Base-by-base conservation (phyloP, 345 rosid genomes). In the Brassica napus region DNA sequence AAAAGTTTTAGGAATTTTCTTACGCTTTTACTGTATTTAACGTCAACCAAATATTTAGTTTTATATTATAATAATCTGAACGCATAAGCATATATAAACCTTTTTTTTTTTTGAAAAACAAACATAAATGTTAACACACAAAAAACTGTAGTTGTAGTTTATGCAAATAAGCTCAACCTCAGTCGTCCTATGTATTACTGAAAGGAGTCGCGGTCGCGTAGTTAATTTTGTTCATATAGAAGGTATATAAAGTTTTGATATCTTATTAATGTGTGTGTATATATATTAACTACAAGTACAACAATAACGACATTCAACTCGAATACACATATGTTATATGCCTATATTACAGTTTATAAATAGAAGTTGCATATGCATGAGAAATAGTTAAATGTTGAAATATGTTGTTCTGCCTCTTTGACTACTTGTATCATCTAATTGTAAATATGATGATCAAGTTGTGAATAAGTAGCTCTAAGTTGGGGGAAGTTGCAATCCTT, bases 401-500 rank as follows among this genome's bases (percentile, higher is more conserved):
- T 28, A n/a, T 47, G 47, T 62, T 61, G 65, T 28, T 61, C 0
- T 61, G 30, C 18, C 14, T 26, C 82, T 67, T 39, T 59, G 67
- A 59, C 52, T 59, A 72, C 69, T 16, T 60, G 58, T 3, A 18
- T 26, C 78, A 79, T 34, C 44, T 32, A 60, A 44, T 3, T 61
- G 63, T 30, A 16, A 28, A 18, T 11, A 35, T 14, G 61, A 63
- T 55, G n/a, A 55, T 39, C 75, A 69, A 69, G 75, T 69, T 74
- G 83, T 79, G 67, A 68, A 79, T 62, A 80, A 74, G 64, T 69
- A 80, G 75, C 71, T 37, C 71, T 74, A 74, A 52, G 47, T 69
- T 69, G 79, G 75, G 34, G 79, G 75, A 28, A 63, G 79, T 63
- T 80, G 71, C 75, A 63, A 49, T 73, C 75, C 59, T 60, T 68